Conservation (phyloP, 805 yeast genomes). For the Tetrapisispora pingtungensis region DNA sequence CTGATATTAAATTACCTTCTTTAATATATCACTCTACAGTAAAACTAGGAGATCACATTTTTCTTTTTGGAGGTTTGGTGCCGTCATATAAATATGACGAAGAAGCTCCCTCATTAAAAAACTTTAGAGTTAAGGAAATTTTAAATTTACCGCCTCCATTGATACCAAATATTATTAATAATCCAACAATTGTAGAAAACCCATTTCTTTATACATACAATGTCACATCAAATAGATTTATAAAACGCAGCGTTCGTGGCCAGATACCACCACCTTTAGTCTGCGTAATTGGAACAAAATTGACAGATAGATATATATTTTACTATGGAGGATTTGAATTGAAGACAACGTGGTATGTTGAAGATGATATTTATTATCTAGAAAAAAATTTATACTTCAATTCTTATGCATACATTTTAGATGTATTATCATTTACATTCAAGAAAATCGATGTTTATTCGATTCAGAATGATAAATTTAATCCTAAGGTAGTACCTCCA, state of each 20-base stretch:
- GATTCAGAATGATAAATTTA: constrained; percentile 22
- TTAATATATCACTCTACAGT: constrained; percentile 36
- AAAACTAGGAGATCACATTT: constrained; percentile 29
- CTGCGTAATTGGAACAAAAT: constrained; percentile 37
- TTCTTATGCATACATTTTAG: constrained; percentile 49
- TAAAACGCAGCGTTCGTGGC: constrained; percentile 28
- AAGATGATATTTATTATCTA: constrained; percentile 29
- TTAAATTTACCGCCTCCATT: constrained; percentile 39
- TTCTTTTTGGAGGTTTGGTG: constrained; percentile 38
- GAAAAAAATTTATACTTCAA: constrained; percentile 39
- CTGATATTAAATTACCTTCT: constrained; percentile 32
- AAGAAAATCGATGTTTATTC: constrained; percentile 34
- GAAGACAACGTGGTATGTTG: constrained; percentile 27
- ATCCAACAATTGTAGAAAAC: constrained; percentile 35
- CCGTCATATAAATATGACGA: constrained; percentile 21
- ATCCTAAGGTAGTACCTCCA: constrained; percentile 26
- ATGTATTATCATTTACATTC: constrained; percentile 40
- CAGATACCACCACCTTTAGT: constrained; percentile 44
- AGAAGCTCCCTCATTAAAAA: constrained; percentile 26
- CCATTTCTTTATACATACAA: constrained; percentile 29
- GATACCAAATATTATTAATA: constrained; percentile 31
- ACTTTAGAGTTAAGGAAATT: constrained; percentile 31
- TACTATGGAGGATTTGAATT: constrained; percentile 59
- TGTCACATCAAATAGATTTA: constrained; percentile 32
- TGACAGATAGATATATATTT: constrained; percentile 48